Evolutionary conservation across 441 rosid genomes (phyloP).

Genomic region (Breynia disticha): DNA sequence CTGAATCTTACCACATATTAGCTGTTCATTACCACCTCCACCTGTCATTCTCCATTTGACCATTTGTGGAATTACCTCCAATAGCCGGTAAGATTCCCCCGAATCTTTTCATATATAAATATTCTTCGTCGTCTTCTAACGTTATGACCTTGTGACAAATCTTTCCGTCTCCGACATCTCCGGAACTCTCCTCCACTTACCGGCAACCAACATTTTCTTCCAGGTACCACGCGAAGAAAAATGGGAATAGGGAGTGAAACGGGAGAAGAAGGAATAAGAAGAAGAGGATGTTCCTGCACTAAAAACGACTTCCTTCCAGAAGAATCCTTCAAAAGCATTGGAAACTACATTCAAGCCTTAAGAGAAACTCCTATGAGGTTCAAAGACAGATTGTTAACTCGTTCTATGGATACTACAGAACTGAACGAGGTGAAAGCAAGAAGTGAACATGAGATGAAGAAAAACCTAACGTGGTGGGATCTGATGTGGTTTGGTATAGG

Average conservation of each 20-base stretch:
- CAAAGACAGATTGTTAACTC: slow-evolving; percentile 43
- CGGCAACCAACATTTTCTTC: too few species aligned
- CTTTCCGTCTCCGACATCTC: too few species aligned
- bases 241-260: neutral
- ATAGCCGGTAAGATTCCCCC: too few species aligned
- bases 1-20: too few species aligned
- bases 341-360: slow-evolving; percentile 49
- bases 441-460: slow-evolving; percentile 86
- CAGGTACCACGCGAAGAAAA: too few species aligned
- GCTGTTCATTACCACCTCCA: too few species aligned
- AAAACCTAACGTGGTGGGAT: slow-evolving; percentile 81
- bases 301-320: slow-evolving; percentile 79
- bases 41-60: too few species aligned
- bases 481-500: slow-evolving; percentile 91
- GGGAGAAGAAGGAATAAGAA: slow-evolving; percentile 24
- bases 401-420: slow-evolving; percentile 66
- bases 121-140: too few species aligned
- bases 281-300: slow-evolving; percentile 56
- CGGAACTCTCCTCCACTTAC: too few species aligned
- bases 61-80: too few species aligned
- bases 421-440: slow-evolving; percentile 57
- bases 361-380: slow-evolving; percentile 48
- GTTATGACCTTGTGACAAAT: too few species aligned
- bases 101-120: too few species aligned
- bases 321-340: slow-evolving; percentile 58